Percentiles rank a stretch among this genome's conserved stretches.
These are phyloP conservation scores for Colletotrichum sp. DNA, from an alignment of 2,329 filamentous ascomycete species.

Conservation along the genomic window DNA sequence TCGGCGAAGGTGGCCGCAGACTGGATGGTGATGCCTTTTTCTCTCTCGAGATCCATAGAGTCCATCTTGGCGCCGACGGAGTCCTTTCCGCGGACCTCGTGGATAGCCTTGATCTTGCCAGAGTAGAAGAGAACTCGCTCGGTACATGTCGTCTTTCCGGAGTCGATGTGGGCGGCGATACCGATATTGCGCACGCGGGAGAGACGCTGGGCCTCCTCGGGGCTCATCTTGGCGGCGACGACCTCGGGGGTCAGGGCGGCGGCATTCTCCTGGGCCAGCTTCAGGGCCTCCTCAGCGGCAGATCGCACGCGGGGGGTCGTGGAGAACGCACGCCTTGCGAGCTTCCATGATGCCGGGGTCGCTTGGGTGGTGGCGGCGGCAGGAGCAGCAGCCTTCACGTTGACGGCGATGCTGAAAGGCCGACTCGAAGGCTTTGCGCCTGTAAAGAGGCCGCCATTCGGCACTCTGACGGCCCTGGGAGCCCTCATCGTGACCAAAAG, in stretches of 20 bases:
- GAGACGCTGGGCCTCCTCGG: constrained; percentile 79
- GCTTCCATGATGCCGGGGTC: constrained; percentile 1
- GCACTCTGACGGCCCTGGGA: constrained; percentile 44
- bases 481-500: constrained; percentile 41
- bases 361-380: background rate
- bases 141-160: constrained; percentile 95
- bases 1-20: constrained; percentile 98
- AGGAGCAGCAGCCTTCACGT: constrained; percentile 11
- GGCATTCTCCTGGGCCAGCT: constrained; percentile 59
- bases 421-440: constrained; percentile 31
- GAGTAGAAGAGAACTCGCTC: constrained; percentile 99
- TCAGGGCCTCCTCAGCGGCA: constrained; percentile 49
- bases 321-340: constrained; percentile 35
- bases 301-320: constrained; percentile 32
- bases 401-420: constrained; percentile 32
- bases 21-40: constrained; percentile 99
- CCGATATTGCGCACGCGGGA: constrained; percentile 93
- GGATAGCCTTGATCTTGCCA: constrained; percentile 93
- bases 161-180: constrained; percentile 98
- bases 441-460: constrained; percentile 41
- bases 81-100: constrained; percentile 96
- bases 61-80: constrained; percentile 99
- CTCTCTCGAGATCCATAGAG: constrained; percentile 97
- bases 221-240: constrained; percentile 80
- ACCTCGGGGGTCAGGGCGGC: constrained; percentile 58